phyloP scores from a whole-genome alignment of 257 asterid genomes.

The Jaltomata sinuosa region DNA sequence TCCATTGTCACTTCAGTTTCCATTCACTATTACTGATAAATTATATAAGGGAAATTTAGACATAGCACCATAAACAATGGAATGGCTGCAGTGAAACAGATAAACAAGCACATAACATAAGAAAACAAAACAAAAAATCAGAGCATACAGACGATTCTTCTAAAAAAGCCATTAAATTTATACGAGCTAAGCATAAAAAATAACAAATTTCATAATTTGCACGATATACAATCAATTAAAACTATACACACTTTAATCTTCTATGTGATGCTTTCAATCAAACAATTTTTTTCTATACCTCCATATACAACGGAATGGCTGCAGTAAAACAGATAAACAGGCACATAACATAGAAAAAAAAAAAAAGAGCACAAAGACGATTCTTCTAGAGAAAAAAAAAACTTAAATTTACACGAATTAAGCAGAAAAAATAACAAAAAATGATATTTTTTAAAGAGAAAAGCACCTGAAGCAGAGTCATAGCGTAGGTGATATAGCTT shows the following conservation, averaged over 20 bases:
- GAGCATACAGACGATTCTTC: neutral
- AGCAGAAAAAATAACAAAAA: neutral
- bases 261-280: neutral
- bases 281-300: neutral
- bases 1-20: neutral
- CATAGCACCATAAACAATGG: neutral
- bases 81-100: neutral
- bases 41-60: neutral
- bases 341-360: neutral
- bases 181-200: neutral
- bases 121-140: neutral
- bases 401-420: neutral
- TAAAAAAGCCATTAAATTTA: neutral
- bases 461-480: constrained; percentile 39
- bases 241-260: neutral
- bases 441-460: neutral
- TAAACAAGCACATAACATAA: neutral
- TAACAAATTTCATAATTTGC: neutral
- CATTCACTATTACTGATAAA: neutral
- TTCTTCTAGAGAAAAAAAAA: neutral
- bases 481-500: constrained; percentile 58
- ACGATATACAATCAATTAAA: neutral
- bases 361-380: neutral
- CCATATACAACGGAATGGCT: neutral
- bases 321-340: neutral